Evolutionary conservation across 805 yeast genomes (phyloP), one percentile per base, ranked within the genome.

Genomic region (Ogataea pignaliae): DNA sequence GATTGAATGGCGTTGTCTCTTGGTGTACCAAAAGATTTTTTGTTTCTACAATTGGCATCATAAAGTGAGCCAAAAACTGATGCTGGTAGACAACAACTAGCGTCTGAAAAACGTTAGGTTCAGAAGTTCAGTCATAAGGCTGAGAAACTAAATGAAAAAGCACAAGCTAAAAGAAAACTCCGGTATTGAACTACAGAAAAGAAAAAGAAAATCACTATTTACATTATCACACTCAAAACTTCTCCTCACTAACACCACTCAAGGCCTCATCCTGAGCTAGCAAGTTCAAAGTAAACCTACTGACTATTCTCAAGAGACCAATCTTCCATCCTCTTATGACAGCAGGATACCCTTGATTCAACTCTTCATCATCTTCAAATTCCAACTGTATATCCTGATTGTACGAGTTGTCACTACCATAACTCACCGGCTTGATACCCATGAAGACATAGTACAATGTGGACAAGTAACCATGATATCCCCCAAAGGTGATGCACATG

Each of bases 261-360:
- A 67, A 68, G 36, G 71, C 76, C 16, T 79, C 77, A 45, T 68
- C 71, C 51, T 71, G 69, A 43, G 77, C 74, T 51, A 84, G 57
- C 41, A 85, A 66, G 42, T 77, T 73, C 52, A 85, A 73, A 2
- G 96, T 90, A 85, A 95, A 91, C 41, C 83, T 82, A 10, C 96
- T 93, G 39, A 86, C 63, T 3, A 87, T 76, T 48, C 91, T 88
- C 45, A 88, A 63, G 10, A 86, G 71, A 28, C 95, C 95, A 35
- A 88, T 81, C 61, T 88, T 78, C 98, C 98, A 91, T 32, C 98
- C 99, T 53, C 91, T 76, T 73, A 87, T 90, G 21, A 83, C 61
- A 1, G 72, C 76, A 35, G 75, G 74, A 51, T 72, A 50, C 1
- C 81, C 75, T 39, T 71, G 63, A 31, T 73, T 69, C 9, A 71